Conservation (phyloP, 75 land plant genomes). For the Chamaecyparis obtusa region DNA sequence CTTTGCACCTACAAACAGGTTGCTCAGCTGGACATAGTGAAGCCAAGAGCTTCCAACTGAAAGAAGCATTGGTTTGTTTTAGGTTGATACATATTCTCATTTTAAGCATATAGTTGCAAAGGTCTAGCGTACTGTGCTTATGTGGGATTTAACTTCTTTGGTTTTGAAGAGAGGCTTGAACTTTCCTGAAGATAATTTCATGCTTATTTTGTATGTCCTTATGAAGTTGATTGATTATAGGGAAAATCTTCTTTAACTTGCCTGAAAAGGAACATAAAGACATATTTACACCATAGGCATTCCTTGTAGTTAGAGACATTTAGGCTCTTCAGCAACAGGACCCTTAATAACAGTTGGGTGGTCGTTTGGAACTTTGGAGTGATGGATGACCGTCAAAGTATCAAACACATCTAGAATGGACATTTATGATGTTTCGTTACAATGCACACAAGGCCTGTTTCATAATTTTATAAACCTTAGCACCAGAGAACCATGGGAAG, state of each 20-base stretch:
- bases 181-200: not conserved
- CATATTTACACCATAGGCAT: not conserved
- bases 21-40: not conserved
- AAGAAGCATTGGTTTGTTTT: not conserved
- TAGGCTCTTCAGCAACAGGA: too few relatives aligned
- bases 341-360: too few relatives aligned
- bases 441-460: too few relatives aligned
- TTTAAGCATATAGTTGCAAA: not conserved
- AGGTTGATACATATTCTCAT: not conserved
- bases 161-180: not conserved
- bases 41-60: not conserved
- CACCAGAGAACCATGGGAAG: too few relatives aligned
- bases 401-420: too few relatives aligned
- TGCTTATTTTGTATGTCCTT: not conserved
- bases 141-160: not conserved
- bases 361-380: too few relatives aligned
- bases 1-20: not conserved
- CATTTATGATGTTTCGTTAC: too few relatives aligned
- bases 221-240: not conserved
- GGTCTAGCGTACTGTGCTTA: not conserved
- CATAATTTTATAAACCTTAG: too few relatives aligned
- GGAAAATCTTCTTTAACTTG: not conserved
- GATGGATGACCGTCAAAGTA: too few relatives aligned
- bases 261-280: not conserved
- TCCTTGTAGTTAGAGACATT: too few relatives aligned